Base-by-base conservation (phyloP, 2,329 filamentous ascomycete genomes). In the Paraphoma chrysanthemicola region DNA sequence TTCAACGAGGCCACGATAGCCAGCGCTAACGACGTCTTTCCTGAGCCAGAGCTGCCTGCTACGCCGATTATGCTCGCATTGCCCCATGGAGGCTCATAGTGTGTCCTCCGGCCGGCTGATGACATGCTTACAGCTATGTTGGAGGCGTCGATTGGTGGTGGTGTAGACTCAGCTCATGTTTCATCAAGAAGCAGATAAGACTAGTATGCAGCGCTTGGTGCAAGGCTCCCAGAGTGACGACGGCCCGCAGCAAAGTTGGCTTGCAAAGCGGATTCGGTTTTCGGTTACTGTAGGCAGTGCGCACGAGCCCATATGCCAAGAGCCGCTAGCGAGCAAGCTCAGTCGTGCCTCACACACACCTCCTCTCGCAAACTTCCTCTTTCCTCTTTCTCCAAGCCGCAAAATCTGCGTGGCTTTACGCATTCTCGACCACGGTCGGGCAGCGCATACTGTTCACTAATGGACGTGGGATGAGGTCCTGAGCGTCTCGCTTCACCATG, bases 51-150 rank as follows among this genome's bases (percentile, higher is more conserved):
- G 78, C 92, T 95, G 38, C 95, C 95, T 63, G 95, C 94, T 68
- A 99, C 90, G 48, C 93, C 95, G 75, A 99, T 97, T 70, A 99
- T 97, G 80, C 91, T 94, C 68, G 97, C 88, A 78, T 98, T 91
- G 49, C 91, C 91, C 95, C 95, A 99, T 76, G 95, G 95, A 59
- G 95, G 95, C 61, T 89, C 90, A 79, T 98, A 99, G 68, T 93
- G 90, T 62, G 87, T 88, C 63, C 74, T 59, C 44, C 65, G 62
- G 53, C 64, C 64, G 45, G 62, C 59, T 18, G 66, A 62, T 46
- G 65, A 55, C 69, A 72, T 72, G 30, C 36, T 65, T 44, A 46
- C 28, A 44, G 46, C 14, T 29, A 45, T 23, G 11, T 28, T 45
- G 16, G 36, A n/a, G 30, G 16, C 12, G 12, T 7, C 7, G 12